Base-by-base conservation (phyloP, 2,329 filamentous ascomycete genomes). In the Sporothrix phasma region DNA sequence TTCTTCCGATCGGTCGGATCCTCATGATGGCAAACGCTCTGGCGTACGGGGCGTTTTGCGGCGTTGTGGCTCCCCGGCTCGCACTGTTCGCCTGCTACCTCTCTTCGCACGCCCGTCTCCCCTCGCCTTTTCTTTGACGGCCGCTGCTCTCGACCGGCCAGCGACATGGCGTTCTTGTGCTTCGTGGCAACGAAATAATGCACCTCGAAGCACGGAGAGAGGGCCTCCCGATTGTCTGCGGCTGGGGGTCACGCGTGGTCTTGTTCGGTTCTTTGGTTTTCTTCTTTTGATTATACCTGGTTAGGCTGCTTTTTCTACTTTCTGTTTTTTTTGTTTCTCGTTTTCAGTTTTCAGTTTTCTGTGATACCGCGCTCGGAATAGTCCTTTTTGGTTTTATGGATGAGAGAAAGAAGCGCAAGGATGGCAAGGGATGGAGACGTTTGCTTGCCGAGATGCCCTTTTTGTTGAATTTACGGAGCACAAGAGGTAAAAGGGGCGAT, bases 21-120 rank as follows among this genome's bases (percentile, higher is more conserved):
- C 46, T 61, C 24, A 61, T 39, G 41, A 61, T 62, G 49, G 64
- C 62, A 41, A 58, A 39, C 61, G 41, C 26, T 47, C 60, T 60
- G 65, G 65, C 65, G 65, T 64, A 62, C 59, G 51, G 51, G 65
- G 65, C 62, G 65, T 66, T 64, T 56, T 64, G 62, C 47, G 65
- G 65, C 65, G 65, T 66, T 64, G 62, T 64, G 65, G 62, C 62
- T 53, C 51, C 59, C 37, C 59, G 65, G 53, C 65, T 61, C 58
- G 56, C 49, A n/a, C 43, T 64, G 62, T 64, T 58, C 58, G 65
- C 65, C 58, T 43, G 60, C 58, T 64, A 51, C 65, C 59, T 37
- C 45, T 61, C n/a, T 7, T 15, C 13, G 43, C 13, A 10, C 34
- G 15, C 34, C 22, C 13, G 26, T 37, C 13, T 13, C n/a, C 51